Evolutionary conservation across 305 asterid species (phyloP).

Genomic region (Solanum aculeatissimum): DNA sequence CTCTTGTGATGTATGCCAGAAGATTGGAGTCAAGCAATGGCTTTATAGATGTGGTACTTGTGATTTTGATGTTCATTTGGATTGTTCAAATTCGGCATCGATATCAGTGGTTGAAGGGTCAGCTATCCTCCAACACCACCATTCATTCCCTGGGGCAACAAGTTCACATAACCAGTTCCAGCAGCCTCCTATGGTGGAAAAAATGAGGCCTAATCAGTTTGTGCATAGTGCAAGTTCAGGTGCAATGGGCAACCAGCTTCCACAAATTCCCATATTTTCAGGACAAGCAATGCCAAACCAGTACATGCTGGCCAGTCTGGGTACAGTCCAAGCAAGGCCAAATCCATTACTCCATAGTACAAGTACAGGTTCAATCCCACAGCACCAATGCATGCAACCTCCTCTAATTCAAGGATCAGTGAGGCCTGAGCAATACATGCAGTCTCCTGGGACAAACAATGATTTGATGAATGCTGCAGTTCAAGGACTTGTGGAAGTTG

Average conservation of each 20-base stretch:
- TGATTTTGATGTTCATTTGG: constrained; percentile 46
- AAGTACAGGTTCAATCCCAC: constrained; percentile 8
- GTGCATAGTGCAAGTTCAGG: neutral
- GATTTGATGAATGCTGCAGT: constrained; percentile 20
- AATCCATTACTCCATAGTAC: constrained; percentile 7
- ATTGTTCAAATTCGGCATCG: constrained; percentile 10
- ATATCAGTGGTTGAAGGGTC: neutral
- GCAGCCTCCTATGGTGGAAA: neutral
- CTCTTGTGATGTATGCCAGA: constrained; percentile 38
- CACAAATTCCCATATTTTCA: neutral
- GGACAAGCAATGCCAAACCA: neutral
- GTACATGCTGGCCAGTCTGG: neutral
- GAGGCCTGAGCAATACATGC: constrained; percentile 5
- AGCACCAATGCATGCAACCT: neutral
- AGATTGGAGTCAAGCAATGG: constrained; percentile 44
- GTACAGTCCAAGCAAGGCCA: neutral
- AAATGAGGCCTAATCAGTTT: neutral
- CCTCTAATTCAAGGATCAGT: neutral
- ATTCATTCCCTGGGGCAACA: constrained; percentile 7
- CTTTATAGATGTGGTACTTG: constrained; percentile 43
- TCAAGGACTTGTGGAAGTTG: constrained; percentile 34
- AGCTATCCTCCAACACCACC: constrained; percentile 10
- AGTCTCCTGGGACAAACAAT: neutral
- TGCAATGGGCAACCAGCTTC: neutral
- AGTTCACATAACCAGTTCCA: neutral